These are phyloP conservation scores for Hymenoscyphus scutula DNA, from an alignment of 2,329 filamentous ascomycete species.

Conservation along the genomic window DNA sequence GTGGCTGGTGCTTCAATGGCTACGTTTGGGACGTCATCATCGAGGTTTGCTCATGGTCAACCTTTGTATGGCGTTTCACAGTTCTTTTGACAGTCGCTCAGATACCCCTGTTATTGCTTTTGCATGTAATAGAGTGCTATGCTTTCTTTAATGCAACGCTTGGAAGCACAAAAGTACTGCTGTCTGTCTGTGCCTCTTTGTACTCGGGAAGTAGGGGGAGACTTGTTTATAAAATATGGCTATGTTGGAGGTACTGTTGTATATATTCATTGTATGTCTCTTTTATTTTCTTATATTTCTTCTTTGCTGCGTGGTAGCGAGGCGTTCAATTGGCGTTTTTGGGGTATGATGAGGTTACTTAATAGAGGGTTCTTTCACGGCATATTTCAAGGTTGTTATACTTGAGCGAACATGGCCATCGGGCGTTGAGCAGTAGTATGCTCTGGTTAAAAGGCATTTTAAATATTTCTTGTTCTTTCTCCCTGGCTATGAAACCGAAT, in stretches of 20 bases:
- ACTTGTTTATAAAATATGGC: background rate
- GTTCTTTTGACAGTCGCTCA: background rate
- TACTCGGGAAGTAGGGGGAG: background rate
- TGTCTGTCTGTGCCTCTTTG: background rate
- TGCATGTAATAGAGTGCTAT: background rate
- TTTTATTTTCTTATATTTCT: background rate
- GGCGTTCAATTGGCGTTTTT: background rate
- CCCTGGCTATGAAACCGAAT: too few relatives aligned
- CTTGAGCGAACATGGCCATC: too few relatives aligned
- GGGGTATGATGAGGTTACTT: background rate
- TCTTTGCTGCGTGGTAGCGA: background rate
- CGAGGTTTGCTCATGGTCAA: background rate
- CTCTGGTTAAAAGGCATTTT: too few relatives aligned
- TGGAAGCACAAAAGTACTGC: background rate
- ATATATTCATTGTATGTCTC: background rate
- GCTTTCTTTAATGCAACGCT: background rate
- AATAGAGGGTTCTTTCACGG: too few relatives aligned
- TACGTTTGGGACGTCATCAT: conserved; percentile 10
- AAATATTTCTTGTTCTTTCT: too few relatives aligned
- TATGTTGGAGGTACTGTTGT: background rate
- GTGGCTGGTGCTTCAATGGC: background rate
- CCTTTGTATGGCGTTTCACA: background rate
- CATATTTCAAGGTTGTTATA: too few relatives aligned
- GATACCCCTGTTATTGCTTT: background rate
- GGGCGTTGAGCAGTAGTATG: too few relatives aligned